These are phyloP conservation scores for Dictyostelium intermedium DNA, from an alignment of 78 protist genomes.

Conservation along the genomic window DNA sequence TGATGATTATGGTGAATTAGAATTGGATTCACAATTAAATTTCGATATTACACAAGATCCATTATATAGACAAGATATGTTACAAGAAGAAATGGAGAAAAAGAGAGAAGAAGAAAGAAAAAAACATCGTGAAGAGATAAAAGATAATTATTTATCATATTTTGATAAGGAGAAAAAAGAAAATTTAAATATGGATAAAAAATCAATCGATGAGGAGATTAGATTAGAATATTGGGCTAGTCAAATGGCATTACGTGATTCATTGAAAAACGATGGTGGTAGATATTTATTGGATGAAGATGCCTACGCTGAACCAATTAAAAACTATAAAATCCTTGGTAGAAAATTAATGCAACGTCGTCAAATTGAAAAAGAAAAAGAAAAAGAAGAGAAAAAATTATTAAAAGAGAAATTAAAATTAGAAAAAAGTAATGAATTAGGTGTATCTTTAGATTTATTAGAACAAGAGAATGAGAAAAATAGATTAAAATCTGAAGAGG, in stretches of 20 bases:
- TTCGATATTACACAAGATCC: background rate
- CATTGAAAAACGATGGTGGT: constrained; percentile 70
- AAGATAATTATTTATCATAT: background rate
- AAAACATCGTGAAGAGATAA: background rate
- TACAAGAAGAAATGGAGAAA: background rate
- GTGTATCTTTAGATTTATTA: background rate
- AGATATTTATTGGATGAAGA: constrained; percentile 12
- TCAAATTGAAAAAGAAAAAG: background rate
- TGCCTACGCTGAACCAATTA: background rate
- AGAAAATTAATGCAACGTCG: background rate
- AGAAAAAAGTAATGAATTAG: background rate
- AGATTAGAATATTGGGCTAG: constrained; percentile 50
- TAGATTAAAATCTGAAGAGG: background rate
- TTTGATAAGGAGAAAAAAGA: background rate
- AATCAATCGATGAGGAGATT: constrained; percentile 22
- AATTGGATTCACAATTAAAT: background rate
- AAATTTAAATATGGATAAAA: background rate
- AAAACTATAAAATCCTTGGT: constrained; percentile 20
- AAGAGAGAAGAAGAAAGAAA: background rate
- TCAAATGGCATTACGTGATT: constrained; percentile 71
- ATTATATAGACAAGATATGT: background rate
- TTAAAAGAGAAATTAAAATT: background rate
- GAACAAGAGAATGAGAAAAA: background rate
- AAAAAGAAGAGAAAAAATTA: background rate
- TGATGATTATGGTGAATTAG: constrained; percentile 1